Evolutionary conservation across 2,329 filamentous ascomycete genomes (phyloP).

Genomic region (Aureobasidium sp.): DNA sequence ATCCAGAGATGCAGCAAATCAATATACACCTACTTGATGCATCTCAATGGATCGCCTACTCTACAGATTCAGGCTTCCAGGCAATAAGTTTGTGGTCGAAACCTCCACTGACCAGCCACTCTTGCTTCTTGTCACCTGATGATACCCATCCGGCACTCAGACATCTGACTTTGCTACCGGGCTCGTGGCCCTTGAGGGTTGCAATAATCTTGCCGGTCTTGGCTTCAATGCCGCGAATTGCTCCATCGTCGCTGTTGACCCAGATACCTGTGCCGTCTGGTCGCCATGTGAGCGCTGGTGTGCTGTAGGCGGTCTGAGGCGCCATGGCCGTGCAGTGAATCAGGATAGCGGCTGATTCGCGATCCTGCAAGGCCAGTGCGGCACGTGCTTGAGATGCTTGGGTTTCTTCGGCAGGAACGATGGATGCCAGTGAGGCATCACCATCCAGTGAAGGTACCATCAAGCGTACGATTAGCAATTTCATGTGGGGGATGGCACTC

Average conservation of each 20-base stretch:
- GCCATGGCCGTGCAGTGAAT: slow-evolving; percentile 53
- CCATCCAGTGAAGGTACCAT: slow-evolving; percentile 2
- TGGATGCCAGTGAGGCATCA: slow-evolving; percentile 15
- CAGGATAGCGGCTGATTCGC: slow-evolving; percentile 52
- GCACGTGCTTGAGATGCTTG: slow-evolving; percentile 43
- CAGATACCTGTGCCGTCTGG: slow-evolving; percentile 49
- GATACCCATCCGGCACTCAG: slow-evolving; percentile 46
- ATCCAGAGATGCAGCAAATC: too few species aligned
- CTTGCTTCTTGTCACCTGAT: slow-evolving; percentile 29
- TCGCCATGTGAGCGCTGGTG: slow-evolving; percentile 53
- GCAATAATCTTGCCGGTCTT: slow-evolving; percentile 49
- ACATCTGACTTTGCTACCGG: slow-evolving; percentile 50
- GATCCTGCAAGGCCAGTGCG: slow-evolving; percentile 44
- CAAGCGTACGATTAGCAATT: slow-evolving; percentile 7
- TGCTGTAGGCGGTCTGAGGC: slow-evolving; percentile 57
- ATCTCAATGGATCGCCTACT: neutral
- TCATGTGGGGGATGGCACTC: slow-evolving; percentile 51
- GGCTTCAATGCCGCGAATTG: slow-evolving; percentile 51
- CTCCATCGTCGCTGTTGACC: slow-evolving; percentile 58
- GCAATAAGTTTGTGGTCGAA: slow-evolving; percentile 55
- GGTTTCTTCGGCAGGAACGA: slow-evolving; percentile 20
- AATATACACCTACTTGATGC: neutral
- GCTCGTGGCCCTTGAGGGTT: slow-evolving; percentile 45
- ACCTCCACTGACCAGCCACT: slow-evolving; percentile 54
- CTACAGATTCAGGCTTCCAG: slow-evolving; percentile 35